Conservation (phyloP, 2,329 filamentous ascomycete species). For the Botrytis galanthina region DNA sequence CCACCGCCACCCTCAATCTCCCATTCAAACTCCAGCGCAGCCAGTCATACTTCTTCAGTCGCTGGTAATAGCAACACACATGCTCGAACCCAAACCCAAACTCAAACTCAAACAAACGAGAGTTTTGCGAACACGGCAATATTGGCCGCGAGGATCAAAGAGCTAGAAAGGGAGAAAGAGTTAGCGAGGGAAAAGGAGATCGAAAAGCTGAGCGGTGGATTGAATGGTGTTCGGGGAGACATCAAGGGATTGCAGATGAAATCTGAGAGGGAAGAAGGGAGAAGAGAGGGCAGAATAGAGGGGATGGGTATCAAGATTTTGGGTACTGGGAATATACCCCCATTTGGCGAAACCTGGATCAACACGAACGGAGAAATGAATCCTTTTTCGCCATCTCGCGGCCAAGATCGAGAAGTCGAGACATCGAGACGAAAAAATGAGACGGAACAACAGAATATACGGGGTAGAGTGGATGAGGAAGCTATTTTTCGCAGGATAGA, state of each 20-base stretch:
- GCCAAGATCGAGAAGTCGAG: not conserved
- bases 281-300: not conserved
- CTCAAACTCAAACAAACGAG: not conserved
- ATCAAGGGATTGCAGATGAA: not conserved
- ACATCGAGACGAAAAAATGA: not conserved
- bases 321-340: too few species aligned
- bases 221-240: not conserved
- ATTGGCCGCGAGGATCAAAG: not conserved
- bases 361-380: not conserved
- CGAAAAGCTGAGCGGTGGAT: not conserved
- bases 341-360: not conserved
- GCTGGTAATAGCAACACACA: too few species aligned
- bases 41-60: not conserved
- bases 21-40: not conserved
- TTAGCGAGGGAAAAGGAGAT: not conserved
- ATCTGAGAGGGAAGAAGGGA: not conserved
- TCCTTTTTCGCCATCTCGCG: not conserved
- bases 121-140: not conserved
- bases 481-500: not conserved
- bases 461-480: not conserved
- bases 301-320: not conserved
- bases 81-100: not conserved
- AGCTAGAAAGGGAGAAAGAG: constrained; percentile 1
- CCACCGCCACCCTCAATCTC: not conserved
- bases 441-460: not conserved